These are phyloP conservation scores for Lactarius psammicola DNA, from an alignment of 768 basidiomycete genomes.

Conservation along the genomic window DNA sequence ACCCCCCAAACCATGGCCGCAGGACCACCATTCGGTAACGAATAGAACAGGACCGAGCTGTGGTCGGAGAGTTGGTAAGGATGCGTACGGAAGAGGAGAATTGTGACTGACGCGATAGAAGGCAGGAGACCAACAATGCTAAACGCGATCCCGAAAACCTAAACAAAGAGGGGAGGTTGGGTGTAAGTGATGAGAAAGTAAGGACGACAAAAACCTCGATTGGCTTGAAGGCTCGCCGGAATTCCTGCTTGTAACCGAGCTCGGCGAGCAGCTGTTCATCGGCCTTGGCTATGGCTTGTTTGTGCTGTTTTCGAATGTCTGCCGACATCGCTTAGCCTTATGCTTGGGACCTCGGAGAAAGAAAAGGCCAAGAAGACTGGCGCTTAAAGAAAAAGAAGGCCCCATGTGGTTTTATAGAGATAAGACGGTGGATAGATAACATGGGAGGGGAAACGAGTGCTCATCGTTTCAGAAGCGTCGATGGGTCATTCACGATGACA, in stretches of 20 bases:
- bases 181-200: background rate
- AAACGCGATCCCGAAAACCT: conserved; percentile 73
- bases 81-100: background rate
- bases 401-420: background rate
- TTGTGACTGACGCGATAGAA: conserved; percentile 51
- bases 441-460: background rate
- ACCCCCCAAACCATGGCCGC: conserved; percentile 75
- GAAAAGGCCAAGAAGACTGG: background rate
- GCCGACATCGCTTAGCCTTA: conserved; percentile 6
- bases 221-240: conserved; percentile 40
- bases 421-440: background rate
- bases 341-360: background rate
- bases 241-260: conserved; percentile 45
- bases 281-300: conserved; percentile 11
- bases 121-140: conserved; percentile 69
- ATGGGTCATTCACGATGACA: too few species aligned
- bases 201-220: conserved; percentile 27
- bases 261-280: conserved; percentile 37
- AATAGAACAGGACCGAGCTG: conserved; percentile 49
- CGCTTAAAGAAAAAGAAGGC: background rate
- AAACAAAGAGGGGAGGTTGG: background rate
- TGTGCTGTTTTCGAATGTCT: background rate
- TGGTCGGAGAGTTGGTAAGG: background rate
- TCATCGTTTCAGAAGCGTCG: too few species aligned
- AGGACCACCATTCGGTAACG: conserved; percentile 66